Percentiles rank a stretch among this genome's conserved stretches.
Evolutionary conservation across 208 protist species (phyloP).

Genomic region (Acanthamoeba triangularis): DNA sequence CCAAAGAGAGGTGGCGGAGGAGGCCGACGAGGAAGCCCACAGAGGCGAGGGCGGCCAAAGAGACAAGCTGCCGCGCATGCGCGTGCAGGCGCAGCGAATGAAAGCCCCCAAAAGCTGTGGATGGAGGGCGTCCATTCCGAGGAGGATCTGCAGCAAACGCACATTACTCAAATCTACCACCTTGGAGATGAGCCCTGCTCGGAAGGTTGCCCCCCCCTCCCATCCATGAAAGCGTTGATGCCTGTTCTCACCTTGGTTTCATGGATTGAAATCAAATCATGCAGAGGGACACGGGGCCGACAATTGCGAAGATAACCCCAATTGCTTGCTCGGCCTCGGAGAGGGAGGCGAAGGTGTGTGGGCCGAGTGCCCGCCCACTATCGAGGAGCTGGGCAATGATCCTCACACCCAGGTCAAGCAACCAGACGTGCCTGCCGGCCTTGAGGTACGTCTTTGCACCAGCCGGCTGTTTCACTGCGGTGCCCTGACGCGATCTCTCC

Average conservation of each 20-base stretch:
- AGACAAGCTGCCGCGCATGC: neutral
- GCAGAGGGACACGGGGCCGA: slow-evolving; percentile 25
- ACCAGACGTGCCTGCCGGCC: slow-evolving; percentile 6
- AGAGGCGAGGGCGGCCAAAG: slow-evolving; percentile 15
- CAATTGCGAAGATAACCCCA: slow-evolving; percentile 73
- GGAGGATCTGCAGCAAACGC: slow-evolving; percentile 20
- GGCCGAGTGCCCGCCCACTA: slow-evolving; percentile 41
- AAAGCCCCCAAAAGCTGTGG: neutral
- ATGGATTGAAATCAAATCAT: neutral
- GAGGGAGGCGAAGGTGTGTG: slow-evolving; percentile 65
- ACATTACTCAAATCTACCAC: slow-evolving; percentile 36
- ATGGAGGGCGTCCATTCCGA: slow-evolving; percentile 54
- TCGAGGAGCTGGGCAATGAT: slow-evolving; percentile 54
- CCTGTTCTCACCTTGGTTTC: neutral
- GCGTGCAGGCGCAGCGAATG: neutral
- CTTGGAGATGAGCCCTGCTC: neutral
- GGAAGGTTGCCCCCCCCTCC: neutral
- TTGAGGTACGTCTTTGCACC: slow-evolving; percentile 14
- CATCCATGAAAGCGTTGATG: neutral
- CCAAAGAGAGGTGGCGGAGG: slow-evolving; percentile 1
- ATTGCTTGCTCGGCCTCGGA: slow-evolving; percentile 19
- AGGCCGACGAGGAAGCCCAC: neutral
- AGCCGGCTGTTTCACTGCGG: neutral
- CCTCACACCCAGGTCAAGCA: slow-evolving; percentile 1
- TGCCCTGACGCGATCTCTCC: neutral